Evolutionary conservation across 441 rosid genomes (phyloP), one percentile per base, ranked within the genome.

Genomic region (Corymbia calophylla): DNA sequence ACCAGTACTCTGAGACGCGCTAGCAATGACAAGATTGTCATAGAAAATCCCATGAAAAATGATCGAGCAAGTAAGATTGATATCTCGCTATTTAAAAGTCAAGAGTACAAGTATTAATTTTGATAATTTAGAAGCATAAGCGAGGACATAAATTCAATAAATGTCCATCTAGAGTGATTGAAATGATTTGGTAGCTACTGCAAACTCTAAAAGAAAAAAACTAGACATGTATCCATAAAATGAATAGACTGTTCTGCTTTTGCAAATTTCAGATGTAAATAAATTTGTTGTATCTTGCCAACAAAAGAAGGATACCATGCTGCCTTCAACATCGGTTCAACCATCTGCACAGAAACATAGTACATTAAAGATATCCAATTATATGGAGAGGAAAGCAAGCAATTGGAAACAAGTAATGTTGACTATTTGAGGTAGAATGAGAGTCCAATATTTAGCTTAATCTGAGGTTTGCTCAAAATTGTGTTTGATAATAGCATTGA

Each of bases 301-400:
- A 81, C 53, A 62, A 55, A 58, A 39, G 58, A 89, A 92, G 95
- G 95, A 93, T 94, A 97, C 98, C 53, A 91, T 87, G 99, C 99
- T 77, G 97, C 98, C 93, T 94, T 96, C 91, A 97, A 89, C 92
- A 98, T 96, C 39, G 99, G 97, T 91, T 97, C 98, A 88, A 95
- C 95, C 95, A 96, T 96, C 99, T 98, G 97, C 92, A 93, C 90
- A 88, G 92, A 53, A 90, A 44, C 84, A 44, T 44, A 7, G 84
- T 15, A 77, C 31, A 12, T 44, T 44, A n/a, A 77, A 77, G n/a
- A 77, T 44, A 44, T 7, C 53, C n/a, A 44, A 44, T 44, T 23
- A 44, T 23, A 77, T 44, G 44, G n/a, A 77, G 82, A 39, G 49
- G 82, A 73, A 73, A 73, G 47, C 44, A 44, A 77, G 84, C 84